Evolutionary conservation across 768 basidiomycete genomes (phyloP).

Genomic region (Trametes coccinea): DNA sequence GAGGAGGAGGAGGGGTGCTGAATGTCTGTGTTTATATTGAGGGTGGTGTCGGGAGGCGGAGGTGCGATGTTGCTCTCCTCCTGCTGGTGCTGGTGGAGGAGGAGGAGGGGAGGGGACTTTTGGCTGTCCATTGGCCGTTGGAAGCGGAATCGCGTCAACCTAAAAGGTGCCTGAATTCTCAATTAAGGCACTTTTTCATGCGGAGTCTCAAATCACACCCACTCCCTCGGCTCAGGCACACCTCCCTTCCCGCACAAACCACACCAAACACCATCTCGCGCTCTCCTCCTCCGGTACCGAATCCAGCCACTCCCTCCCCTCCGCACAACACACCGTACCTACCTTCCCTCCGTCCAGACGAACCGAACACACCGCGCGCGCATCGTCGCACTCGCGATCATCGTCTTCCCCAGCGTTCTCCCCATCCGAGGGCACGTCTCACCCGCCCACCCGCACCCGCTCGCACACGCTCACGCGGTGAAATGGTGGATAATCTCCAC

Average conservation of each 20-base stretch:
- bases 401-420: too few species aligned
- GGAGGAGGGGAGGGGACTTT: constrained; percentile 1
- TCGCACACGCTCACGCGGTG: neutral
- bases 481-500: constrained; percentile 7
- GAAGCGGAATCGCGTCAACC: constrained; percentile 18
- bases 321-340: neutral
- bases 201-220: constrained; percentile 21
- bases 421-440: neutral
- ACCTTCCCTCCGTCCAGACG: too few species aligned
- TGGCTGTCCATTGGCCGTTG: constrained; percentile 26
- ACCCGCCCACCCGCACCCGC: neutral
- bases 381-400: too few species aligned
- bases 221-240: constrained; percentile 24
- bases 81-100: neutral
- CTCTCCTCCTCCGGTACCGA: constrained; percentile 20
- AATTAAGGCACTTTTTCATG: constrained; percentile 27
- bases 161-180: constrained; percentile 31
- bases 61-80: neutral
- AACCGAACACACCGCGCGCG: too few species aligned
- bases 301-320: constrained; percentile 8
- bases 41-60: neutral
- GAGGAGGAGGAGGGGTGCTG: too few species aligned
- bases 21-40: neutral
- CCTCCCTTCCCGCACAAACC: too few species aligned
- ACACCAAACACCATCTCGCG: neutral